Base-by-base conservation (phyloP, 2,329 filamentous ascomycete genomes). In the Conoideocrella luteorostrata region DNA sequence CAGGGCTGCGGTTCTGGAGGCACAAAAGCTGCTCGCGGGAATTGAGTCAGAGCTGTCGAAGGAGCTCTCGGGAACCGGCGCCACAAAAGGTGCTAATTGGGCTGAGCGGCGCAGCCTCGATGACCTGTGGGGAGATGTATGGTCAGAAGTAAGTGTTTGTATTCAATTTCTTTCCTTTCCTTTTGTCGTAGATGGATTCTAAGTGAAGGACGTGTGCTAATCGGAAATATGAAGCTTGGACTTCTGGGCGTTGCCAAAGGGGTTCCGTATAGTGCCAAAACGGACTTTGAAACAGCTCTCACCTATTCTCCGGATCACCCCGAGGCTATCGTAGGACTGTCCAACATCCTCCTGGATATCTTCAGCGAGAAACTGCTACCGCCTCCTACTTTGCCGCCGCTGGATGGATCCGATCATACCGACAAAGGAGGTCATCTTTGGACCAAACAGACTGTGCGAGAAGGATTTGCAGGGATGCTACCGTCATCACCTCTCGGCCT, bases 311-410 rank as follows among this genome's bases (percentile, higher is more conserved):
- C 85, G 1, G 81, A 97, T 57, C 91, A 98, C 53, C 75, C 86
- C 0, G 72, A 74, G 12, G 88, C 87, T 24, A 94, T 86, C 20
- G 80, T 96, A 28, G 87, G 86, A 1, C 69, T 98, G 18, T 88
- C 88, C 15, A 86, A 86, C 53, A 82, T 97, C 29, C 74, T 98
- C 6, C 75, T 97, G 39, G 89, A 96, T 56, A 81, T 94, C 17
- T 95, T 91, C 65, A 80, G 71, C 52, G 75, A 87, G 61, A 74
- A 78, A 38, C 66, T 87, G 17, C 73, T 84, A 32, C 81, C 80
- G 4, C 69, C 70, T 46, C 66, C 77, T 41, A 63, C 80, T 50
- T 67, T 78, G 4, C 71, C 75, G 3, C 58, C 64, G 1, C 62
- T 78, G 32, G 43, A 45, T 7, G 40, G 38, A 1, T 21, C 39